These are phyloP conservation scores for Singerocomus rubriflavus DNA, from an alignment of 1,284 basidiomycete genomes.

Conservation along the genomic window DNA sequence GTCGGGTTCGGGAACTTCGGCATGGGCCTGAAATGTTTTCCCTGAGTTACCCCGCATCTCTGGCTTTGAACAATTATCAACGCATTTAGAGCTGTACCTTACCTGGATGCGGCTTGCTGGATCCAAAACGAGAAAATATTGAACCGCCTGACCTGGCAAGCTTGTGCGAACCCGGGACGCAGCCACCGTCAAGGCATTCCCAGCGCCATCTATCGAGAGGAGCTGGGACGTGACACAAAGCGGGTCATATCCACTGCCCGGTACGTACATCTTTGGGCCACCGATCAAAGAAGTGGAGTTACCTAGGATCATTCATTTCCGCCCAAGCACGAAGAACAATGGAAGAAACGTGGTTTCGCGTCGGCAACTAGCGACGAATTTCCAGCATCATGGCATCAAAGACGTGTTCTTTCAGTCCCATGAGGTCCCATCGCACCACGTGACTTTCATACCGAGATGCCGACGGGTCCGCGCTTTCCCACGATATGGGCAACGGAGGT, in stretches of 20 bases:
- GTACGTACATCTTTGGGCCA: too few relatives aligned
- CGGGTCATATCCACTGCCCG: neutral
- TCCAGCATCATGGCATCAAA: too few relatives aligned
- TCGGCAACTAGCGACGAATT: too few relatives aligned
- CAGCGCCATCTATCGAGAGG: neutral
- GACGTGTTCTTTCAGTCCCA: too few relatives aligned
- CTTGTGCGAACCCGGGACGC: neutral
- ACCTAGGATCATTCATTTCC: too few relatives aligned
- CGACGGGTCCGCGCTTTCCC: neutral
- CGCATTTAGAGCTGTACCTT: neutral
- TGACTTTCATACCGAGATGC: neutral
- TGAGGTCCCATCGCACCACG: too few relatives aligned
- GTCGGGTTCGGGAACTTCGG: constrained; percentile 3
- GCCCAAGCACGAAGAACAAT: too few relatives aligned
- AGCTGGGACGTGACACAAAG: neutral
- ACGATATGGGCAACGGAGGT: too few relatives aligned
- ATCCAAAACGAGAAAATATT: neutral
- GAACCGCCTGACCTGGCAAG: neutral
- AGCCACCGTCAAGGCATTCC: neutral
- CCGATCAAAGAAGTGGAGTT: too few relatives aligned
- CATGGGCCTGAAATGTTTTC: constrained; percentile 32
- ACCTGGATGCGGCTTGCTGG: constrained; percentile 3
- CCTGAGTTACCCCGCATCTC: constrained; percentile 42
- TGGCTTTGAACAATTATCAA: neutral
- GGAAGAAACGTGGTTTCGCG: too few relatives aligned